These are phyloP conservation scores for Amphibolis antarctica DNA, from an alignment of 106 monocot species.

Conservation along the genomic window DNA sequence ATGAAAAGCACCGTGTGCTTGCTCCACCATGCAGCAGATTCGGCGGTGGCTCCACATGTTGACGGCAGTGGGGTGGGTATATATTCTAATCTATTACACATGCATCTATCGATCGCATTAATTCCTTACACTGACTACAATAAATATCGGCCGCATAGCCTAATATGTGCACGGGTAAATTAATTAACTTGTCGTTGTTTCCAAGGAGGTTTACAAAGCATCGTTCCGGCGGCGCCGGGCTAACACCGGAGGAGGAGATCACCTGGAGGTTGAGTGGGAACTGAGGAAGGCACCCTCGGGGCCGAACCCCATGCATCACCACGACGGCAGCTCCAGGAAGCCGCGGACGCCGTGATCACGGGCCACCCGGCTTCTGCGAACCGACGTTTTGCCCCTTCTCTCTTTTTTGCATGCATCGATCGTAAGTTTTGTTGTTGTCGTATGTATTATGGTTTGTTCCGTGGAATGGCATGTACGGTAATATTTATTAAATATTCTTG, in stretches of 20 bases:
- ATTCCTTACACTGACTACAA: too few species aligned
- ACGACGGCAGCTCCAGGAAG: slow-evolving; percentile 4
- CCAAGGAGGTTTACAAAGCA: neutral
- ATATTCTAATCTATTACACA: neutral
- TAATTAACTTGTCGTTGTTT: neutral
- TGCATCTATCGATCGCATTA: too few species aligned
- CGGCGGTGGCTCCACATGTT: neutral
- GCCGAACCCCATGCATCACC: slow-evolving; percentile 19
- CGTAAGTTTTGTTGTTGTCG: too few species aligned
- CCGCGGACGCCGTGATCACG: slow-evolving; percentile 13
- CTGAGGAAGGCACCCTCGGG: slow-evolving; percentile 15
- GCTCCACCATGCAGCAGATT: neutral
- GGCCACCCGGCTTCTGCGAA: too few species aligned
- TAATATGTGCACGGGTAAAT: neutral
- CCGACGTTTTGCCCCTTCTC: too few species aligned
- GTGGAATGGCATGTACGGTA: too few species aligned
- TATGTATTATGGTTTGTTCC: too few species aligned
- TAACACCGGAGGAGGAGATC: neutral
- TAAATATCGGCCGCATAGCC: too few species aligned
- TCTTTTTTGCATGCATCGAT: too few species aligned
- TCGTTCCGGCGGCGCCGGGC: neutral
- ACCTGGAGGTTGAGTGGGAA: slow-evolving; percentile 1
- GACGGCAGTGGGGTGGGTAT: neutral
- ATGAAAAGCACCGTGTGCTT: neutral
- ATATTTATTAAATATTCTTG: too few species aligned